These are phyloP conservation scores for Talaromyces sp. DNA, from an alignment of 2,329 filamentous ascomycete genomes.

Conservation along the genomic window DNA sequence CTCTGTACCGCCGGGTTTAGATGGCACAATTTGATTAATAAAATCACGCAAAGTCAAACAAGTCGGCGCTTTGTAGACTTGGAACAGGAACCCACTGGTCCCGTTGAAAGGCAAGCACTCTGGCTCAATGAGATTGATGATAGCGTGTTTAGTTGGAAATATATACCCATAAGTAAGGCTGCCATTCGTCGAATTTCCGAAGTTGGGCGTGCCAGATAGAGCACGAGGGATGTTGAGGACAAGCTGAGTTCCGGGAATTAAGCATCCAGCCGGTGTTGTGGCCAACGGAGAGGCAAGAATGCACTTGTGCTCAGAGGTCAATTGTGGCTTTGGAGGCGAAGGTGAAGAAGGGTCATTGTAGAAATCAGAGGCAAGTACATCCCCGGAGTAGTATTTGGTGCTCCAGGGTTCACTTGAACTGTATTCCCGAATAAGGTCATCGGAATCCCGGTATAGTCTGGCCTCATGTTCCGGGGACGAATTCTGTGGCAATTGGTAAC, in stretches of 20 bases:
- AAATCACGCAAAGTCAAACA: constrained; percentile 51
- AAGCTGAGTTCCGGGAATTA: neutral
- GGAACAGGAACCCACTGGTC: constrained; percentile 38
- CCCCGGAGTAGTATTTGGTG: neutral
- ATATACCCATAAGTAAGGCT: constrained; percentile 59
- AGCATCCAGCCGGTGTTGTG: neutral
- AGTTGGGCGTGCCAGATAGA: constrained; percentile 13
- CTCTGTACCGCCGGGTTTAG: neutral
- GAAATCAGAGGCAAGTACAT: neutral
- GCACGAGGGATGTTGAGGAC: neutral
- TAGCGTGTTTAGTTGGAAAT: constrained; percentile 53
- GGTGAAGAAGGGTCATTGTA: neutral
- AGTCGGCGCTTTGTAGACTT: constrained; percentile 48
- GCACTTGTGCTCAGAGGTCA: neutral
- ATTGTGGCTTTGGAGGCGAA: neutral
- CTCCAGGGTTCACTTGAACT: neutral
- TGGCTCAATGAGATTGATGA: constrained; percentile 53
- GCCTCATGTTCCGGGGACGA: neutral
- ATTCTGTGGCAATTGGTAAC: neutral
- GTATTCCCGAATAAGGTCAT: neutral
- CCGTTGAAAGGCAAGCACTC: constrained; percentile 16
- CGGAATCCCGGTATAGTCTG: neutral
- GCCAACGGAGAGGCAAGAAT: neutral
- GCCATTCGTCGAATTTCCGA: constrained; percentile 13
- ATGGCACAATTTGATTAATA: constrained; percentile 26